Conservation (phyloP, 352 stramenopile species). For the Proteromonas lacertae region DNA sequence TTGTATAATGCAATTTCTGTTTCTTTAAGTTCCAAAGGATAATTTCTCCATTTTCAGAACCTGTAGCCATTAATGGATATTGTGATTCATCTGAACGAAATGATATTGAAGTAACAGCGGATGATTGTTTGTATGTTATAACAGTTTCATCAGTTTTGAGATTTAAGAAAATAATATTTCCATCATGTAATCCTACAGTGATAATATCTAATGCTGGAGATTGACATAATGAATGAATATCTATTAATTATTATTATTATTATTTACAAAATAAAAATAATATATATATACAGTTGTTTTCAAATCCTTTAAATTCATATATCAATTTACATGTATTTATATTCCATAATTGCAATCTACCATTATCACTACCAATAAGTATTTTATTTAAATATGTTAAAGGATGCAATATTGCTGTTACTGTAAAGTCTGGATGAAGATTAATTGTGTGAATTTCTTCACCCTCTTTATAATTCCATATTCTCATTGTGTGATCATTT, state of each 20-base stretch:
- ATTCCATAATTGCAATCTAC: slow-evolving; percentile 47
- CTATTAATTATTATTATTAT: slow-evolving; percentile 2
- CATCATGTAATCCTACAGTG: slow-evolving; percentile 32
- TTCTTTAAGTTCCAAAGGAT: not conserved
- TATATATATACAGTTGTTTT: too few species aligned
- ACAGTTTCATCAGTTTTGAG: slow-evolving; percentile 24
- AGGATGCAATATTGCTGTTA: slow-evolving; percentile 54
- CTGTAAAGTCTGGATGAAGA: slow-evolving; percentile 22
- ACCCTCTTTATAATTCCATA: slow-evolving; percentile 12
- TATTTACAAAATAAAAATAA: slow-evolving; percentile 1
- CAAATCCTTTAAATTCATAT: slow-evolving; percentile 31
- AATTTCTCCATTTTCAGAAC: not conserved
- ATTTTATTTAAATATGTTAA: slow-evolving; percentile 72
- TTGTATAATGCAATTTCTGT: not conserved
- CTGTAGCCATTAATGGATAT: not conserved
- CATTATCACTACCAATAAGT: slow-evolving; percentile 35
- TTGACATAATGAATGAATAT: slow-evolving; percentile 30
- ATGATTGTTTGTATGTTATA: not conserved
- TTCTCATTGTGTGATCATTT: slow-evolving; percentile 23
- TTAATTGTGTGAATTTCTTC: slow-evolving; percentile 14
- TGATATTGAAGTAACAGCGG: slow-evolving; percentile 28
- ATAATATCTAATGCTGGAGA: slow-evolving; percentile 48
- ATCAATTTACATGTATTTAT: slow-evolving; percentile 42
- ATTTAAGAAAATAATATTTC: slow-evolving; percentile 37
- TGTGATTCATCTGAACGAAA: slow-evolving; percentile 31